Conservation (phyloP, 768 basidiomycete species). For the Suillus alpinus region DNA sequence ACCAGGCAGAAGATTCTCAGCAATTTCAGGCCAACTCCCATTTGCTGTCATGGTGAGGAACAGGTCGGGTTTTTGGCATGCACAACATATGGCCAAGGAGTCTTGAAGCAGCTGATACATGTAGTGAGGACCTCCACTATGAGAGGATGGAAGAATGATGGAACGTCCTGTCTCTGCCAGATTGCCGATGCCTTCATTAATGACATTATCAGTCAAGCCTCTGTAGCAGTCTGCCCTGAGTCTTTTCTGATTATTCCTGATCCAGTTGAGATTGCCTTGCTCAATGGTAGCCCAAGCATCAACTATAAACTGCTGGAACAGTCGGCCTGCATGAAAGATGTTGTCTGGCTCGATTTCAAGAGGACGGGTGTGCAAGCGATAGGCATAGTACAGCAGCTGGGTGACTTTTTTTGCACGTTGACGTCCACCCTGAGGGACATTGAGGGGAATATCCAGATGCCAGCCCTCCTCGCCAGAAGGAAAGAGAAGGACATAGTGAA, state of each 20-base stretch:
- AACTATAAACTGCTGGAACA: no score
- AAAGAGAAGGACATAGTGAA: conserved; percentile 47
- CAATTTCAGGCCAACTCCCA: no score
- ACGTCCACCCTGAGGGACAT: not conserved
- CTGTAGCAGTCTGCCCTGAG: no score
- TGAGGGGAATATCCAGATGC: conserved; percentile 23
- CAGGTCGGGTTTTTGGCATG: conserved; percentile 30
- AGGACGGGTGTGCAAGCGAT: conserved; percentile 8
- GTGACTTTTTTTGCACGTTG: conserved; percentile 22
- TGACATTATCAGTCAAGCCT: no score
- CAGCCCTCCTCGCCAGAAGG: conserved; percentile 38
- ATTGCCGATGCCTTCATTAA: no score
- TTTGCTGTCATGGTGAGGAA: no score
- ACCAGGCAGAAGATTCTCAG: conserved; percentile 38
- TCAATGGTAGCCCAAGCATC: no score
- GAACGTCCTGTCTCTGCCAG: conserved; percentile 30
- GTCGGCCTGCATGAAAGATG: no score
- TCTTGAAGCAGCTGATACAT: conserved; percentile 47
- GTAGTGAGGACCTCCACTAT: conserved; percentile 37
- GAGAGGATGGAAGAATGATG: conserved; percentile 40
- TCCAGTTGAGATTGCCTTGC: no score
- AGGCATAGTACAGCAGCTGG: conserved; percentile 29
- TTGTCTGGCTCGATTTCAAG: no score
- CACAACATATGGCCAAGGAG: conserved; percentile 42
- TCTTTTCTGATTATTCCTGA: no score